Conservation (phyloP, 2,329 filamentous ascomycete genomes). For the Periconia macrospinosa region DNA sequence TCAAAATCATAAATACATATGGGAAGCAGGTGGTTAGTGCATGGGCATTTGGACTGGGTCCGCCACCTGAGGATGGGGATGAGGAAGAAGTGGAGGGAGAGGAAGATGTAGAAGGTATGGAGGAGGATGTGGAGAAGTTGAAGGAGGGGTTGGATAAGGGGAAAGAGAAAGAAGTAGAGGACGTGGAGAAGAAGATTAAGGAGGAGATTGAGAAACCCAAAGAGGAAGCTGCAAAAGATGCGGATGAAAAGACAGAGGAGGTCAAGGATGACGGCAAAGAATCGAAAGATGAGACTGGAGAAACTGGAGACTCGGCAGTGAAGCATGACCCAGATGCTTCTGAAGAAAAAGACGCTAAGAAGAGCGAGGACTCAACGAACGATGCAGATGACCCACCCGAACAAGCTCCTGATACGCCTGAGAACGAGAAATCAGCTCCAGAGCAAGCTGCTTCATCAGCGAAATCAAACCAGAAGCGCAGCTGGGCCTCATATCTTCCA, state of each 20-base stretch:
- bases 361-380: slow-evolving; percentile 4
- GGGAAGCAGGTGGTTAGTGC: slow-evolving; percentile 54
- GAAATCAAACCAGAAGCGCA: slow-evolving; percentile 28
- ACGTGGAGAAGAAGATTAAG: slow-evolving; percentile 13
- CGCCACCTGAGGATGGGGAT: slow-evolving; percentile 46
- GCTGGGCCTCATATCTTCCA: slow-evolving; percentile 44
- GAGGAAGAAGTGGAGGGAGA: slow-evolving; percentile 19
- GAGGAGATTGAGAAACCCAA: slow-evolving; percentile 14
- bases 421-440: slow-evolving; percentile 21
- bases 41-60: slow-evolving; percentile 52
- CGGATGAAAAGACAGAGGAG: slow-evolving; percentile 1
- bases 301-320: background rate
- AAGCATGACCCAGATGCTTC: background rate
- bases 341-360: slow-evolving; percentile 6
- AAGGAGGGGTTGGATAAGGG: slow-evolving; percentile 23
- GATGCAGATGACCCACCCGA: slow-evolving; percentile 31
- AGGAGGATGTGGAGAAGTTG: slow-evolving; percentile 17
- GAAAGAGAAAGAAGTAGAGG: slow-evolving; percentile 4
- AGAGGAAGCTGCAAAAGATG: slow-evolving; percentile 18
- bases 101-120: slow-evolving; percentile 18
- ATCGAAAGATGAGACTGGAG: background rate
- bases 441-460: slow-evolving; percentile 21
- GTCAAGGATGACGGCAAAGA: slow-evolving; percentile 7
- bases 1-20: slow-evolving; percentile 55
- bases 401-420: slow-evolving; percentile 30